phyloP scores from a whole-genome alignment of 129 eudicot genomes.

The Helianthus annuus region HanXRQr2.0-SUNRISE NC_035442.2:12795417-12795916 shows the following conservation, averaged over 20 bases:
- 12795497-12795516: constrained; percentile 29
- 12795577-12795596: constrained; percentile 14
- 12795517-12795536: constrained; percentile 27
- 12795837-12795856: not conserved
- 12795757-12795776: constrained; percentile 24
- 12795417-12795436: constrained; percentile 82
- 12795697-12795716: constrained; percentile 6
- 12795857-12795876: not conserved
- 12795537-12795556: constrained; percentile 34
- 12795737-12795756: constrained; percentile 24
- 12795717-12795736: constrained; percentile 28
- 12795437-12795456: constrained; percentile 76
- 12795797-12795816: not conserved
- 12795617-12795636: constrained; percentile 9
- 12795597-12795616: constrained; percentile 22
- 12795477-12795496: constrained; percentile 48
- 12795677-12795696: not conserved
- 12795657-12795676: constrained; percentile 8
- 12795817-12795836: constrained; percentile 3
- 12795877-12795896: too few relatives aligned
- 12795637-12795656: constrained; percentile 17
- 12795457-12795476: constrained; percentile 23
- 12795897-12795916: too few relatives aligned
- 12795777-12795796: not conserved
- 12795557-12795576: not conserved